phyloP scores from a whole-genome alignment of 1,284 basidiomycete genomes.

The Rhodotorula sp. region DNA sequence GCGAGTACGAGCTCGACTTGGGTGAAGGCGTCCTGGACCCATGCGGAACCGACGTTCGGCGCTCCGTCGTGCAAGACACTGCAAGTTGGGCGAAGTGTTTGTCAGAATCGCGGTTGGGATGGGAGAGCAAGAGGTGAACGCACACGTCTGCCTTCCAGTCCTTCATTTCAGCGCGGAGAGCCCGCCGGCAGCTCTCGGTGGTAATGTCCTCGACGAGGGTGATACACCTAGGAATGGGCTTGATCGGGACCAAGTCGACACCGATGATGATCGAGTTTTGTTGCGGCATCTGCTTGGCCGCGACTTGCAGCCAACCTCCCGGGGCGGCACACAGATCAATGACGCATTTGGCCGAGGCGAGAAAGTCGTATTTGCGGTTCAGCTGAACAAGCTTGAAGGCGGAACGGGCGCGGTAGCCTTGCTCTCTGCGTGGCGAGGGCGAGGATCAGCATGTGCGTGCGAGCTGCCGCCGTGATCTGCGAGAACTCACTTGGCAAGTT shows the following conservation, averaged over 20 bases:
- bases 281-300: constrained; percentile 85
- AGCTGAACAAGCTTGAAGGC: constrained; percentile 99
- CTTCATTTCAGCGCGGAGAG: constrained; percentile 84
- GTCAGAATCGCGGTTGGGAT: background rate
- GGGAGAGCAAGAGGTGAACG: constrained; percentile 10
- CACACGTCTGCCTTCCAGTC: constrained; percentile 98
- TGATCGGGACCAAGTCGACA: constrained; percentile 94
- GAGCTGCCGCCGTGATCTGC: background rate
- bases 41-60: constrained; percentile 98
- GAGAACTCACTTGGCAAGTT: constrained; percentile 73
- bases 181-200: constrained; percentile 81
- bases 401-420: constrained; percentile 98
- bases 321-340: constrained; percentile 99
- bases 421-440: constrained; percentile 60
- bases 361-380: constrained; percentile 95
- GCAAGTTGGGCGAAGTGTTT: too few species aligned
- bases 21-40: constrained; percentile 98
- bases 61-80: constrained; percentile 97
- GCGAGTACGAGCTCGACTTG: constrained; percentile 97
- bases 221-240: constrained; percentile 87
- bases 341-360: constrained; percentile 82
- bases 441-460: background rate
- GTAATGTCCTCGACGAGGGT: constrained; percentile 97
- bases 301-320: constrained; percentile 98
- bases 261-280: constrained; percentile 91